A percentile compares a stretch with the other conserved stretches of the same genome.
These are phyloP conservation scores for Penicillium subrubescens DNA, from an alignment of 495 filamentous ascomycete species.

Conservation along the genomic window DNA sequence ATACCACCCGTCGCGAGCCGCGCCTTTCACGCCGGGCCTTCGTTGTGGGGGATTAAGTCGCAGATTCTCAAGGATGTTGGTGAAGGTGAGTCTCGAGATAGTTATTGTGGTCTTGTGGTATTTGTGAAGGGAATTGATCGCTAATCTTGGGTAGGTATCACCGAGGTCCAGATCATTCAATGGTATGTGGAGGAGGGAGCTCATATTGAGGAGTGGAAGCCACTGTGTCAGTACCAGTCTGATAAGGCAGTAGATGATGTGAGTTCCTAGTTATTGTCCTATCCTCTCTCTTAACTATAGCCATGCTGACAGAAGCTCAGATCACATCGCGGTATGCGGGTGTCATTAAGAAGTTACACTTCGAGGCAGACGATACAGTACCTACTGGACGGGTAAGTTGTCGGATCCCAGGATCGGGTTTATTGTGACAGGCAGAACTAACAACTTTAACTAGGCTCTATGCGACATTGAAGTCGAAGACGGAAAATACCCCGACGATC, in stretches of 20 bases:
- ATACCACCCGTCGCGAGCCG: constrained; percentile 32
- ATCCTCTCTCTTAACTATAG: neutral
- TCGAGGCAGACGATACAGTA: constrained; percentile 93
- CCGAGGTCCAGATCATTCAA: constrained; percentile 97
- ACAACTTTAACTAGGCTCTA: constrained; percentile 39
- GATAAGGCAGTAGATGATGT: constrained; percentile 98
- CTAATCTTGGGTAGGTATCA: constrained; percentile 66
- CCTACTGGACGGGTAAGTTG: constrained; percentile 73
- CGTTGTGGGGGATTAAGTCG: constrained; percentile 69
- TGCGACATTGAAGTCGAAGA: constrained; percentile 61
- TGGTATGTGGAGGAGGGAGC: constrained; percentile 99
- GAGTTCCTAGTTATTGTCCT: constrained; percentile 13
- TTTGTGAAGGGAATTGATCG: constrained; percentile 14
- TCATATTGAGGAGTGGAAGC: constrained; percentile 96
- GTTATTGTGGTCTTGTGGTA: neutral
- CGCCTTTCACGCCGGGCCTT: constrained; percentile 62
- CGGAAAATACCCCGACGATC: constrained; percentile 59
- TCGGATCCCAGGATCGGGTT: neutral
- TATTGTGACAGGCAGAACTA: neutral
- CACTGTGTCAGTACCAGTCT: constrained; percentile 94
- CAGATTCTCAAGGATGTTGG: constrained; percentile 95
- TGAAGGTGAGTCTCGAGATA: constrained; percentile 64
- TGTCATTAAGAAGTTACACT: constrained; percentile 94
- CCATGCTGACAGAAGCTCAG: constrained; percentile 36
- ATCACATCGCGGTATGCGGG: constrained; percentile 95